Evolutionary conservation across 768 basidiomycete species (phyloP).

Genomic region (Trametes elegans): DNA sequence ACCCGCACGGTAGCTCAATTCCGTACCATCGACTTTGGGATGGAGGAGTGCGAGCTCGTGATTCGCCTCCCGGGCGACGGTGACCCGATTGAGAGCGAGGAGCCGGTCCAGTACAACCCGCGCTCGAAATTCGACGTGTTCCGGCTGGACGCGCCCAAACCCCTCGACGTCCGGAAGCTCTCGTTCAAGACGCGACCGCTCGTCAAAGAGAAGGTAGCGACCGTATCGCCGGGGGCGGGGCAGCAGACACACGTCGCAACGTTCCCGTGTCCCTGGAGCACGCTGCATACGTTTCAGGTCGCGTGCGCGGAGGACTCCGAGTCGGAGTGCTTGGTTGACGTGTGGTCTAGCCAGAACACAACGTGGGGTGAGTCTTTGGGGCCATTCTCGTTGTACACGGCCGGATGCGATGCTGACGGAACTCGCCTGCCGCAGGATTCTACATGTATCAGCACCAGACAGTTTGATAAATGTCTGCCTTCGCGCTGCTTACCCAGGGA

Average conservation of each 20-base stretch:
- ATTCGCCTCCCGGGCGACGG: slow-evolving; percentile 22
- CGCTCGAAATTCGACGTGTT: slow-evolving; percentile 18
- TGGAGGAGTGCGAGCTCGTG: slow-evolving; percentile 28
- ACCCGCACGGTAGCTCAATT: slow-evolving; percentile 26
- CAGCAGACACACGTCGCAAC: slow-evolving; percentile 17
- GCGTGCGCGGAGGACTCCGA: slow-evolving; percentile 15
- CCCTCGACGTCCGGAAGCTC: slow-evolving; percentile 21
- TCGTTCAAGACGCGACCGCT: slow-evolving; percentile 21
- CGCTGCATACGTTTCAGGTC: slow-evolving; percentile 24
- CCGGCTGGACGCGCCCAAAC: slow-evolving; percentile 15
- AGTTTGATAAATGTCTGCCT: no score
- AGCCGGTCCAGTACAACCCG: slow-evolving; percentile 17
- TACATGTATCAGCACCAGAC: slow-evolving; percentile 30
- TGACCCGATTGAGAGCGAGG: slow-evolving; percentile 11
- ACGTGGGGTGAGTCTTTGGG: slow-evolving; percentile 28
- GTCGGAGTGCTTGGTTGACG: slow-evolving; percentile 22
- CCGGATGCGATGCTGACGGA: neutral
- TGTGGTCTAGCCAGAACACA: slow-evolving; percentile 27
- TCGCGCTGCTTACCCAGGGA: no score
- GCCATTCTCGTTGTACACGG: no score
- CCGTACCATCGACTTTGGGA: slow-evolving; percentile 28
- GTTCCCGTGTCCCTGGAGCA: slow-evolving; percentile 27
- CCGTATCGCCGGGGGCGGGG: slow-evolving; percentile 17
- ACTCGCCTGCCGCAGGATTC: slow-evolving; percentile 16
- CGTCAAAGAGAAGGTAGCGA: slow-evolving; percentile 10